Evolutionary conservation across 768 basidiomycete species (phyloP), one percentile per base, ranked within the genome.

Genomic region (Dentipellis sp.): DNA sequence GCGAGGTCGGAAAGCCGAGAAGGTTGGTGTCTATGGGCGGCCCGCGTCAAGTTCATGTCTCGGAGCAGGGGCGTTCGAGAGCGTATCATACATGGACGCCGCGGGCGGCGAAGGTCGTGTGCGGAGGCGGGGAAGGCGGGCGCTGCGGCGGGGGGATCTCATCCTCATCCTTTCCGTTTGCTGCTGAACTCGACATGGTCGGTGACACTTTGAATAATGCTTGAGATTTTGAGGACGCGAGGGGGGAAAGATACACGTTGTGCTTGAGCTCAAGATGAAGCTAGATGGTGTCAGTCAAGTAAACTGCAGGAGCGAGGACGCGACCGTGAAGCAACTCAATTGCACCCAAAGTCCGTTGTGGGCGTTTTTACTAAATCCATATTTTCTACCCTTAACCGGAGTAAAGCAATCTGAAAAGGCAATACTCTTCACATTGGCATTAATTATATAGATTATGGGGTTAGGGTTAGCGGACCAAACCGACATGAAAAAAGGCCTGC

Each of bases 1-100:
- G 65, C 87, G 78, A 6, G 88, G 87, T 64, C 85, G 84, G 67
- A 88, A 88, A 2, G 88, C 84, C 57, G 87, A 84, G 68, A 90
- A 91, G 17, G 78, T 86, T 35, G 88, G 88, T 52, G 83, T 79
- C 88, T 89, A 59, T 55, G 56, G 58, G 42, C 46, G 42, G 54
- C 21, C 21, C 22, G 16, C 40, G 52, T 56, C 52, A 59, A 37
- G 52, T 47, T 37, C 3, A 35, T 40, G 46, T 49, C 46, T 46
- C 45, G 37, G 55, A 50, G 52, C 49, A 52, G 40, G 40, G 19
- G 14, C 19, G 51, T 56, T 49, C 42, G 51, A 39, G 58, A 22
- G 55, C 21, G 34, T 23, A 60, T 71, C 82, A 66, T 83, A 89
- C 88, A 77, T 87, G 86, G 63, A 89, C 73, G 57, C 83, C 84